phyloP scores from a whole-genome alignment of 495 filamentous ascomycete species.

The Neurospora cerealis region DNA sequence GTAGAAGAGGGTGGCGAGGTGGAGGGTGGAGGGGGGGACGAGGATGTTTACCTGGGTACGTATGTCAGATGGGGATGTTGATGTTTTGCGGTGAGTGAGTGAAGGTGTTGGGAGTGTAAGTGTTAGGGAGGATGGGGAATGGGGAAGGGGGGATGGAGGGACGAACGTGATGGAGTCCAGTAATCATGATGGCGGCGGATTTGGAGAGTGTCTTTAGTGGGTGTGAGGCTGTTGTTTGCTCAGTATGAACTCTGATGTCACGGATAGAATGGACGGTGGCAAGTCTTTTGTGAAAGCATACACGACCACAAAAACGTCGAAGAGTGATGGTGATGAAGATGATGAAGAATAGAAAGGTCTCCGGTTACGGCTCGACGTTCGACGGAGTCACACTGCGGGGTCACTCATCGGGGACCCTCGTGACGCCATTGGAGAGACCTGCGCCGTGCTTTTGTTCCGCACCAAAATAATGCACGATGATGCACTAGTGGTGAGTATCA shows the following conservation, averaged over 20 bases:
- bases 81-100: constrained; percentile 15
- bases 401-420: background rate
- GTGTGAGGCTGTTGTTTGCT: background rate
- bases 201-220: background rate
- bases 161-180: constrained; percentile 42
- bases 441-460: background rate
- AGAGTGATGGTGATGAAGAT: background rate
- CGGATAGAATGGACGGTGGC: background rate
- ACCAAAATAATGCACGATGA: background rate
- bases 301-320: background rate
- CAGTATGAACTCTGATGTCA: background rate
- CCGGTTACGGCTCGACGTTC: background rate
- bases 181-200: constrained; percentile 37
- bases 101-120: constrained; percentile 39
- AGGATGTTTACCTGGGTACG: constrained; percentile 40
- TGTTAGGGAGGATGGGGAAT: background rate
- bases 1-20: constrained; percentile 47
- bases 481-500: background rate
- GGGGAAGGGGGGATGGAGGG: background rate
- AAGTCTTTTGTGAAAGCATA: background rate
- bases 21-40: constrained; percentile 43
- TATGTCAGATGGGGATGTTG: background rate
- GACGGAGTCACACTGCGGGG: background rate
- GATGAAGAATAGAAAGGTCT: background rate
- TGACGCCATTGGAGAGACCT: background rate